A percentile compares a stretch with the other conserved stretches of the same genome.
phyloP scores from a whole-genome alignment of 805 yeast genomes.

The Hanseniaspora taiwanica region DNA sequence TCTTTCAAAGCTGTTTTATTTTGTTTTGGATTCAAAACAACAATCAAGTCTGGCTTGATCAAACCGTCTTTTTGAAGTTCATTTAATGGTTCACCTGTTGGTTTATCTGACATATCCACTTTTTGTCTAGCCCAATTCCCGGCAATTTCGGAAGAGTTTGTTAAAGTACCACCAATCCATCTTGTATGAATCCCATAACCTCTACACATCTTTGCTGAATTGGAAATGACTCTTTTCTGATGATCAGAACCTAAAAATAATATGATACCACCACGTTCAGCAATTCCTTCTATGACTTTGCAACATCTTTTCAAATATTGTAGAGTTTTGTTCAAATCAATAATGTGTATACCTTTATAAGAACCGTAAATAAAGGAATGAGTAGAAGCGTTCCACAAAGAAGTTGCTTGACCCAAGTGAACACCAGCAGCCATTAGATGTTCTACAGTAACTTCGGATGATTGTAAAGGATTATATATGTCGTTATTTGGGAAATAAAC shows the following conservation, averaged over 20 bases:
- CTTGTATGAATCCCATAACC: slow-evolving; percentile 74
- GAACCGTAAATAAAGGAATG: slow-evolving; percentile 82
- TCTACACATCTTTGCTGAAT: slow-evolving; percentile 62
- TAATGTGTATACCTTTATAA: slow-evolving; percentile 81
- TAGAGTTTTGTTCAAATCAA: slow-evolving; percentile 78
- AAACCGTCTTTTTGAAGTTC: slow-evolving; percentile 37
- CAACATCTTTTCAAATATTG: slow-evolving; percentile 66
- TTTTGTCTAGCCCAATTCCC: slow-evolving; percentile 50
- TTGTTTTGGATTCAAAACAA: slow-evolving; percentile 61
- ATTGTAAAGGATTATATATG: slow-evolving; percentile 41
- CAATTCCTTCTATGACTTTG: slow-evolving; percentile 72
- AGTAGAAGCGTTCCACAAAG: slow-evolving; percentile 64
- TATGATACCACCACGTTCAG: slow-evolving; percentile 73
- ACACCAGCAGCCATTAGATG: slow-evolving; percentile 83
- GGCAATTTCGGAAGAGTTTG: slow-evolving; percentile 63
- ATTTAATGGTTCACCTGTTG: slow-evolving; percentile 46
- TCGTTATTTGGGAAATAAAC: slow-evolving; percentile 63
- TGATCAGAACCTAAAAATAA: slow-evolving; percentile 79
- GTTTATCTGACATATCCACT: slow-evolving; percentile 58
- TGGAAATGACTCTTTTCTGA: slow-evolving; percentile 58
- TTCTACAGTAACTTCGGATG: slow-evolving; percentile 48
- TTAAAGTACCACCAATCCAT: slow-evolving; percentile 93
- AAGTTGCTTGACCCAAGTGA: slow-evolving; percentile 84
- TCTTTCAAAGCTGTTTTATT: slow-evolving; percentile 70
- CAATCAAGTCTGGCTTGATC: slow-evolving; percentile 80